Conservation (phyloP, 345 rosid species). For the Eutrema japonicum region DNA sequence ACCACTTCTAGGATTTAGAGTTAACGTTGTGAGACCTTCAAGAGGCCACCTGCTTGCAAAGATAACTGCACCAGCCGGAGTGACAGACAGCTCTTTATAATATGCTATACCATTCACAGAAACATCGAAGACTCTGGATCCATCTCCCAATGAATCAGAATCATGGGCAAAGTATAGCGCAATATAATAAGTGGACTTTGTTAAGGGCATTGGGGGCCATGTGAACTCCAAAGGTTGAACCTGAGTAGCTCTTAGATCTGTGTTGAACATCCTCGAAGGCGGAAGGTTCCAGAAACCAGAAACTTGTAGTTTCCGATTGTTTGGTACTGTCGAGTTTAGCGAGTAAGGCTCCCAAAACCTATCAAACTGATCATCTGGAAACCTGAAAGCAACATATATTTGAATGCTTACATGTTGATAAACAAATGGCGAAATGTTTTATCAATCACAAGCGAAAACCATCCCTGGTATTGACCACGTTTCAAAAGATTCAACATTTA, state of each 20-base stretch:
- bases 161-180: constrained; percentile 84
- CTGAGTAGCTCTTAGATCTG: constrained; percentile 52
- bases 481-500: not conserved
- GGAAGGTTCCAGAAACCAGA: constrained; percentile 95
- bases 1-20: constrained; percentile 58
- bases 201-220: constrained; percentile 69
- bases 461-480: not conserved
- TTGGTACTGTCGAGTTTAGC: constrained; percentile 40
- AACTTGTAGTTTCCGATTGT: constrained; percentile 57
- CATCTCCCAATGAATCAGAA: constrained; percentile 41
- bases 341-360: constrained; percentile 80
- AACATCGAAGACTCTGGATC: constrained; percentile 59
- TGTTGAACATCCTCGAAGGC: constrained; percentile 72
- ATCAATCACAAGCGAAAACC: not conserved
- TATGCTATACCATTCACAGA: constrained; percentile 63
- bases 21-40: constrained; percentile 58
- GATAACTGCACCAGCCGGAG: constrained; percentile 61
- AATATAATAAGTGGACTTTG: constrained; percentile 55
- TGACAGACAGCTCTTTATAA: constrained; percentile 62
- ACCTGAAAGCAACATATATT: constrained; percentile 49
- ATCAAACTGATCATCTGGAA: constrained; percentile 79
- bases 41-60: constrained; percentile 79
- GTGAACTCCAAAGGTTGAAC: constrained; percentile 56
- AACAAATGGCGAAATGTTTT: not conserved
- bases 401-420: not conserved